Evolutionary conservation across 768 basidiomycete genomes (phyloP).

Genomic region (Boletus tylopilopsis): DNA sequence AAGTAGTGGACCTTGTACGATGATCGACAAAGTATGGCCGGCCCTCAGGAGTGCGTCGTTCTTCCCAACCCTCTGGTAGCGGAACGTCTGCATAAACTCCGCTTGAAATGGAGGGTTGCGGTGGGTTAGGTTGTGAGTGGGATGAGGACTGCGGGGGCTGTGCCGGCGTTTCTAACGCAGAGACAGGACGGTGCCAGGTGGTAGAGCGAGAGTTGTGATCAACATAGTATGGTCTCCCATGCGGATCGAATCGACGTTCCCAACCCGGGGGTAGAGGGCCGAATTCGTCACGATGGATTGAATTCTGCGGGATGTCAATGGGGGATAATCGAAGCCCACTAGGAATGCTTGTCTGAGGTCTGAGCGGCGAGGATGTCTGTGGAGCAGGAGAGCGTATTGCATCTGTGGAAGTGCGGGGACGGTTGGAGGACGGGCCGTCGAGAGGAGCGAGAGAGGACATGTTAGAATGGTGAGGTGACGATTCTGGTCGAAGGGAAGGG

Average conservation of each 20-base stretch:
- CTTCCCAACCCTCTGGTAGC: slow-evolving; percentile 89
- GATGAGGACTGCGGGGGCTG: slow-evolving; percentile 14
- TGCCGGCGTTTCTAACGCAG: slow-evolving; percentile 21
- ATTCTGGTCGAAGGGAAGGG: slow-evolving; percentile 20
- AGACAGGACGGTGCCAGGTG: slow-evolving; percentile 63
- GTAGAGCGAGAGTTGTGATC: slow-evolving; percentile 82
- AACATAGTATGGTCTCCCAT: slow-evolving; percentile 75
- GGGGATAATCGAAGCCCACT: slow-evolving; percentile 3
- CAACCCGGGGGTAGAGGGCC: slow-evolving; percentile 71
- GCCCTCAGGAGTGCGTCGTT: slow-evolving; percentile 85
- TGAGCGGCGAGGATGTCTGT: slow-evolving; percentile 10
- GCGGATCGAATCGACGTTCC: slow-evolving; percentile 73
- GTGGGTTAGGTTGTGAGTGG: slow-evolving; percentile 14
- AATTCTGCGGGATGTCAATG: slow-evolving; percentile 4
- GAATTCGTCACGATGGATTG: slow-evolving; percentile 51
- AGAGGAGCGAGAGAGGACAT: slow-evolving; percentile 18
- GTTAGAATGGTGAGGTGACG: slow-evolving; percentile 14
- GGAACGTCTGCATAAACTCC: slow-evolving; percentile 56
- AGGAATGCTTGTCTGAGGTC: slow-evolving; percentile 11
- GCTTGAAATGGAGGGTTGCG: slow-evolving; percentile 30
- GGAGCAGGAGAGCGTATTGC: slow-evolving; percentile 5
- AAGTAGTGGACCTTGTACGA: slow-evolving; percentile 82
- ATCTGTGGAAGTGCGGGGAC: slow-evolving; percentile 19
- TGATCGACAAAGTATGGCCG: slow-evolving; percentile 75
- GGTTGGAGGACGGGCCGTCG: slow-evolving; percentile 10